Base-by-base conservation (phyloP, 2,329 filamentous ascomycete species). In the Fusarium sacchari region DNA sequence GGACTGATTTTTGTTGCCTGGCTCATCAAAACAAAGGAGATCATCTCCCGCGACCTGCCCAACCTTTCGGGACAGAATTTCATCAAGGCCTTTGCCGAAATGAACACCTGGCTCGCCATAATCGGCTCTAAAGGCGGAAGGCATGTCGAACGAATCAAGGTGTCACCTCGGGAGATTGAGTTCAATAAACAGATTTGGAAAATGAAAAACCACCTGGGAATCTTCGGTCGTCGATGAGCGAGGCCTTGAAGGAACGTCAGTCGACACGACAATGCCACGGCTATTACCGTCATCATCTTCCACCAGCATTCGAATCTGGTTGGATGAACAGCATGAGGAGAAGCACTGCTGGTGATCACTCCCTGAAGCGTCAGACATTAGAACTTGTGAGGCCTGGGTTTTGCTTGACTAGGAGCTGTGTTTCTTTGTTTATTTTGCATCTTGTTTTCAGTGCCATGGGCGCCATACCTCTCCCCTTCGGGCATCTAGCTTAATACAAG, bases 181-280 rank as follows among this genome's bases (percentile, higher is more conserved):
- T 22, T 46, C 3, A 14, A 15, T 7, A 9, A 10, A 7, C 3
- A 28, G 1, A 28, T 46, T 7, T 1, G 18, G 6, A 7, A 46
- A 6, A 28, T 28, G 43, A 46, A 22, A 15, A 26, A 7, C 5
- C 43, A 46, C 43, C 22, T 46, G 13, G 43, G 43, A 22, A 13
- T 46, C 22, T 28, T 11, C 13, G 20, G 39, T 40, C 7, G 20
- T 7, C 5, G 7, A 13, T 46, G 9, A 15, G 15, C 14, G 18
- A 46, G 11, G 7, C 5, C 18, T 24, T 26, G 17, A 4, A 6
- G 26, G 44, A 17, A 22, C 13, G 26, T 22, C 2, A 22, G 6
- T 47, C 15, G 10, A 28, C 13, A 12, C 14, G 20, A 20, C 13
- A 17, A 12, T 17, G 7, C 14, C 10, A 7, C 13, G 5, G 20